phyloP scores from a whole-genome alignment of 176 grass and related monocot species.

The Zoysia japonica region DNA sequence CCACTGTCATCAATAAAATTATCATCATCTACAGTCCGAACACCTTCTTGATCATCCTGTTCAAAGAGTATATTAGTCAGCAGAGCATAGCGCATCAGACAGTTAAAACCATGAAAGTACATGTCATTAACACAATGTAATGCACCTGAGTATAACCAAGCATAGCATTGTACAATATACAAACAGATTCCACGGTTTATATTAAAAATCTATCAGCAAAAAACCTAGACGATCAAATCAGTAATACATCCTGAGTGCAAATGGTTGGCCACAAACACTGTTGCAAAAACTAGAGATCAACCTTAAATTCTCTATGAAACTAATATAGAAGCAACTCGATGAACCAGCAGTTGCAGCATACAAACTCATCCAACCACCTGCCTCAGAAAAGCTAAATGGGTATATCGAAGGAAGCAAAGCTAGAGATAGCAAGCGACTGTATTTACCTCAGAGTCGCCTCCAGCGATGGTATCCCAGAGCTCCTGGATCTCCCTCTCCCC shows the following conservation, averaged over 20 bases:
- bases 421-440: neutral
- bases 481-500: slow-evolving; percentile 73
- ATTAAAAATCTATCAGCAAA: neutral
- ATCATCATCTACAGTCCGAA: slow-evolving; percentile 87
- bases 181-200: neutral
- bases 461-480: slow-evolving; percentile 82
- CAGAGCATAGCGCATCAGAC: neutral
- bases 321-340: neutral
- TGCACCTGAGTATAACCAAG: neutral
- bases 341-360: slow-evolving; percentile 8
- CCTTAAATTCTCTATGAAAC: neutral
- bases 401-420: neutral
- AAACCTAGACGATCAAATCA: neutral
- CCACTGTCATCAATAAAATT: slow-evolving; percentile 96
- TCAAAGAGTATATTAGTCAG: slow-evolving; percentile 21
- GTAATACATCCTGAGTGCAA: neutral
- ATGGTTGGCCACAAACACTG: neutral
- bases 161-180: neutral
- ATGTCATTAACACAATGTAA: neutral
- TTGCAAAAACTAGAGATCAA: neutral
- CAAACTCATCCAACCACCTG: neutral
- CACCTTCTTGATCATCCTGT: slow-evolving; percentile 97
- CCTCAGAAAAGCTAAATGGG: neutral
- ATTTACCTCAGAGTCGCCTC: slow-evolving; percentile 70
- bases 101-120: slow-evolving; percentile 17